A percentile compares a stretch with the other conserved stretches of the same genome.
Conservation (phyloP, 2,329 filamentous ascomycete genomes). For the Venturia asperata region DNA sequence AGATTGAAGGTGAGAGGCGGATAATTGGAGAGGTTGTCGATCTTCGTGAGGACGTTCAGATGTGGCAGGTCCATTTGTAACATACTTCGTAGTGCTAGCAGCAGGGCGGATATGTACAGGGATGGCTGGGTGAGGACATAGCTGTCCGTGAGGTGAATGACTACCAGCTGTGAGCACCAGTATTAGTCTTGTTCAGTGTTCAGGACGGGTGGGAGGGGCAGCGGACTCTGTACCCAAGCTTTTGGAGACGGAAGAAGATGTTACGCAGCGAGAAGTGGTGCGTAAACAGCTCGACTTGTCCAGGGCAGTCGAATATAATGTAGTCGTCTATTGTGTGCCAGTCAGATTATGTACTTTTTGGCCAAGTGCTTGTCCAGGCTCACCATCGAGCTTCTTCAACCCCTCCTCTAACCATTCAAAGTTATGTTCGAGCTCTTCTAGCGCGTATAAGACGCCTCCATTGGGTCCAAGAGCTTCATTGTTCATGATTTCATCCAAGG, state of each 20-base stretch:
- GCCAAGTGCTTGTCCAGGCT: conserved; percentile 21
- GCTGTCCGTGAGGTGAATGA: conserved; percentile 87
- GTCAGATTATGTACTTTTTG: conserved; percentile 17
- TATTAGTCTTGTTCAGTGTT: conserved; percentile 12
- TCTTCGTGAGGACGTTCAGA: conserved; percentile 93
- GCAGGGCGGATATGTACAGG: conserved; percentile 86
- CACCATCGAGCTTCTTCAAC: conserved; percentile 64
- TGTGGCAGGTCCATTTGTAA: conserved; percentile 96
- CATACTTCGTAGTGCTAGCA: conserved; percentile 92
- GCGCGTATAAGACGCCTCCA: conserved; percentile 82
- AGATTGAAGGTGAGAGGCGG: conserved; percentile 87
- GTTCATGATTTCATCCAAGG: conserved; percentile 90
- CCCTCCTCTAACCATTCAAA: conserved; percentile 84
- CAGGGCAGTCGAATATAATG: conserved; percentile 89
- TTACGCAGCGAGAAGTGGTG: conserved; percentile 88
- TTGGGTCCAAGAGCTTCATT: conserved; percentile 86
- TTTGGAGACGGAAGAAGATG: conserved; percentile 85
- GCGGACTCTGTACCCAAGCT: conserved; percentile 82
- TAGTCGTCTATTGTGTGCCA: conserved; percentile 62
- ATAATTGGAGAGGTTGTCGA: conserved; percentile 85
- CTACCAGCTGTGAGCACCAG: conserved; percentile 61
- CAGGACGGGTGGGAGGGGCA: conserved; percentile 23
- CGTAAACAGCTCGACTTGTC: conserved; percentile 94
- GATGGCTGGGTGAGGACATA: conserved; percentile 90
- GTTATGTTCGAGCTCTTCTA: conserved; percentile 92